Conservation (phyloP, 306 rosid genomes). For the Castanea crenata region DNA sequence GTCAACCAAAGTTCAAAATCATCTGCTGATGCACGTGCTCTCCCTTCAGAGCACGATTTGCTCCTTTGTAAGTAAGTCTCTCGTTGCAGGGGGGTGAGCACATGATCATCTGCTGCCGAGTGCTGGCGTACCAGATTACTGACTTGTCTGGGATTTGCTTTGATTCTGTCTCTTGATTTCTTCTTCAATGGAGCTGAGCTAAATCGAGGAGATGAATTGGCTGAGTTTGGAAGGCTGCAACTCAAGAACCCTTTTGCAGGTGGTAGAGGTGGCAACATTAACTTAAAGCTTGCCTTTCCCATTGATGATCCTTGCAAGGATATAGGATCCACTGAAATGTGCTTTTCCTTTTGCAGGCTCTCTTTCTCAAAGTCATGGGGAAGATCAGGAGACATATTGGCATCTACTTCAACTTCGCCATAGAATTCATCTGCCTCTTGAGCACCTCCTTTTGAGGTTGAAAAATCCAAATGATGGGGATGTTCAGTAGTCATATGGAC, state of each 20-base stretch:
- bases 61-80: constrained; percentile 45
- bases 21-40: constrained; percentile 32
- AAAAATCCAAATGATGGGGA: neutral
- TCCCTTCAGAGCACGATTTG: constrained; percentile 65
- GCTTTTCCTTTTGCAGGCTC: constrained; percentile 55
- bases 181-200: constrained; percentile 27
- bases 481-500: constrained; percentile 3
- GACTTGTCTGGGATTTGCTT: constrained; percentile 19
- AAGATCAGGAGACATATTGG: constrained; percentile 4
- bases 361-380: constrained; percentile 7
- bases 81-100: constrained; percentile 9
- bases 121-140: constrained; percentile 22
- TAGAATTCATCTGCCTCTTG: neutral
- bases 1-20: constrained; percentile 63
- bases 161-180: constrained; percentile 37
- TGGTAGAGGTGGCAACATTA: constrained; percentile 39
- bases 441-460: constrained; percentile 3
- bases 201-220: constrained; percentile 50
- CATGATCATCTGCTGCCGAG: neutral
- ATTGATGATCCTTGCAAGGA: constrained; percentile 45
- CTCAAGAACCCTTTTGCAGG: constrained; percentile 69
- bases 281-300: constrained; percentile 9
- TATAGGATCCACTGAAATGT: constrained; percentile 72
- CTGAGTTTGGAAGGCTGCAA: constrained; percentile 76
- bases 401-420: neutral